phyloP scores from a whole-genome alignment of 1,284 basidiomycete species.

The Malassezia equina region DNA sequence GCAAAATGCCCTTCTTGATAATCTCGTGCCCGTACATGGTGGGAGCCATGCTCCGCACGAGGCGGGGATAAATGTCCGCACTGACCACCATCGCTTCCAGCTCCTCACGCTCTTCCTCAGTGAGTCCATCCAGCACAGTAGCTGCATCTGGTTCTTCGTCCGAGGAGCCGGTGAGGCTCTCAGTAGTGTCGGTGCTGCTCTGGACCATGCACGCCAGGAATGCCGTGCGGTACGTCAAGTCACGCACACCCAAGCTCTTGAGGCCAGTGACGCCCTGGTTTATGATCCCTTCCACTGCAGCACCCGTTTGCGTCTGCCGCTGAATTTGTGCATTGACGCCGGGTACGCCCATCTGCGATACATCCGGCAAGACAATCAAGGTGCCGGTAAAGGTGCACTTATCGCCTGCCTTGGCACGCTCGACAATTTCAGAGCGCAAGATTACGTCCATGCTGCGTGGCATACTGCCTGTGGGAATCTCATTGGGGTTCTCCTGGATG shows the following conservation, averaged over 20 bases:
- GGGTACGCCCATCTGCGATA: constrained; percentile 85
- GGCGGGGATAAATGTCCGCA: constrained; percentile 82
- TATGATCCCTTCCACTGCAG: constrained; percentile 55
- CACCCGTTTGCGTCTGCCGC: constrained; percentile 59
- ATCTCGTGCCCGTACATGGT: constrained; percentile 69
- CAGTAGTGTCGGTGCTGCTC: constrained; percentile 61
- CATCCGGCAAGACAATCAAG: constrained; percentile 97
- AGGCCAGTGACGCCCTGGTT: constrained; percentile 83
- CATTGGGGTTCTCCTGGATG: constrained; percentile 96
- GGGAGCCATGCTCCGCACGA: constrained; percentile 90
- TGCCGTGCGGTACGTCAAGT: constrained; percentile 95
- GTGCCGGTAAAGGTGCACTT: constrained; percentile 96
- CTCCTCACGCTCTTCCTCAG: constrained; percentile 87
- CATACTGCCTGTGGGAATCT: constrained; percentile 98
- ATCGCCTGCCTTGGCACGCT: constrained; percentile 95
- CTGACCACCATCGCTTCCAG: constrained; percentile 84
- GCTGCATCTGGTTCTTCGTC: constrained; percentile 72
- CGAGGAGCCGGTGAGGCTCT: constrained; percentile 48
- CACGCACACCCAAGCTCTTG: constrained; percentile 85
- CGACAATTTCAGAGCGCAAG: constrained; percentile 85
- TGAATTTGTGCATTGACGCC: constrained; percentile 90
- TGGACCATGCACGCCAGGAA: constrained; percentile 97
- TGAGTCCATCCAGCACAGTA: constrained; percentile 73
- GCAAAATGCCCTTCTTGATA: constrained; percentile 82
- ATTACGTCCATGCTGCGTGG: constrained; percentile 75